These are phyloP conservation scores for Neofusicoccum cordaticola DNA, from an alignment of 2,329 filamentous ascomycete species.

Conservation along the genomic window DNA sequence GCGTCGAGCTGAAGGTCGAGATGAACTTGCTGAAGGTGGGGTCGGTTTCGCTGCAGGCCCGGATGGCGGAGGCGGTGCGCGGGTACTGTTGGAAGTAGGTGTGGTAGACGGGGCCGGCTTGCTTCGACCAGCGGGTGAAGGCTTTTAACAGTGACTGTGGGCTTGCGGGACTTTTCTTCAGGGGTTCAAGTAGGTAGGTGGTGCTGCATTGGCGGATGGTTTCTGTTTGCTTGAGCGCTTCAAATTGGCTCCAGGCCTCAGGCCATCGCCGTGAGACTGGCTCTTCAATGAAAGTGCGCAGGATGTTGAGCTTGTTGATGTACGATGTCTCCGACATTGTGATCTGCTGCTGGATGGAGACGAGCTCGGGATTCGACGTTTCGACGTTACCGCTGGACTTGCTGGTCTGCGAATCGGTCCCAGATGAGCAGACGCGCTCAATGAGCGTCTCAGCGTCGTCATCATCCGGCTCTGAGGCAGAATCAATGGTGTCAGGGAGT, in stretches of 20 bases:
- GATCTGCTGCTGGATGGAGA: background rate
- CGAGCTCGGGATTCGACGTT: background rate
- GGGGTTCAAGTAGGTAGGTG: slow-evolving; percentile 23
- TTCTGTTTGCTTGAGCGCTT: slow-evolving; percentile 23
- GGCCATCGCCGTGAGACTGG: slow-evolving; percentile 29
- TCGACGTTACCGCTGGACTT: background rate
- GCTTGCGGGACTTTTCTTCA: slow-evolving; percentile 22
- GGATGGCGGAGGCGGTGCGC: slow-evolving; percentile 26
- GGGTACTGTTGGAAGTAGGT: slow-evolving; percentile 28
- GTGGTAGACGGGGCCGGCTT: slow-evolving; percentile 24
- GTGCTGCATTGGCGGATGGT: slow-evolving; percentile 24
- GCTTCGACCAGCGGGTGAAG: slow-evolving; percentile 26
- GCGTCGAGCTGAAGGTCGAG: slow-evolving; percentile 18
- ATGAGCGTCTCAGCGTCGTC: slow-evolving; percentile 21
- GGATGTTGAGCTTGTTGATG: slow-evolving; percentile 21
- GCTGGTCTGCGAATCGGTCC: background rate
- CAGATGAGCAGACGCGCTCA: slow-evolving; percentile 17
- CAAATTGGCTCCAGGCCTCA: slow-evolving; percentile 25
- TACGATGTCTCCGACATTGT: background rate
- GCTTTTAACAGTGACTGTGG: slow-evolving; percentile 20
- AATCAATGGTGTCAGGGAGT: slow-evolving; percentile 5
- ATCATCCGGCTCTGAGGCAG: background rate
- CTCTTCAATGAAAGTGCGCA: slow-evolving; percentile 29
- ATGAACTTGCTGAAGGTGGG: slow-evolving; percentile 27
- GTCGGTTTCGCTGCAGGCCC: slow-evolving; percentile 24